These are phyloP conservation scores for Cutaneotrichosporon sp. DNA, from an alignment of 1,284 basidiomycete genomes.

Conservation along the genomic window DNA sequence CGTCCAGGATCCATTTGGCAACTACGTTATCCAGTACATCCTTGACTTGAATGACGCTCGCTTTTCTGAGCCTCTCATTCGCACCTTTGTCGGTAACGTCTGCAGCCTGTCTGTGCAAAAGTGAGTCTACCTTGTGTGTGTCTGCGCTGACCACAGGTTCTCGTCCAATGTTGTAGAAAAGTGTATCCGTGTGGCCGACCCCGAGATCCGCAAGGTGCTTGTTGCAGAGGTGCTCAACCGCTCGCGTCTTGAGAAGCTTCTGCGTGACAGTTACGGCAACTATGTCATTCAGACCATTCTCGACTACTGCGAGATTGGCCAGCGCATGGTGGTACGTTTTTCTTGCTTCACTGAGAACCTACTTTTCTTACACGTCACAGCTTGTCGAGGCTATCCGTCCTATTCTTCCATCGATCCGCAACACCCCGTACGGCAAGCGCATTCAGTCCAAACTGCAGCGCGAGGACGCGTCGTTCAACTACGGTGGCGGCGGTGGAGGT, in stretches of 20 bases:
- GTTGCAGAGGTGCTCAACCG: conserved; percentile 95
- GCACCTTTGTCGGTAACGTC: conserved; percentile 96
- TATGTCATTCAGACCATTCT: conserved; percentile 93
- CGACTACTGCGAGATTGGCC: conserved; percentile 85
- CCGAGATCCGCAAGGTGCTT: conserved; percentile 84
- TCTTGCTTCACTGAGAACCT: neutral
- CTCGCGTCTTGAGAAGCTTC: conserved; percentile 86
- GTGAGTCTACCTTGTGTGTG: conserved; percentile 76
- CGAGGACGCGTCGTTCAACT: conserved; percentile 62
- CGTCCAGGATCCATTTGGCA: conserved; percentile 95
- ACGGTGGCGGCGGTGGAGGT: conserved; percentile 52
- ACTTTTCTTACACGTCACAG: conserved; percentile 47
- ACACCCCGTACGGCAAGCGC: conserved; percentile 95
- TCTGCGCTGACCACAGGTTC: conserved; percentile 24
- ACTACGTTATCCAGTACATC: conserved; percentile 68
- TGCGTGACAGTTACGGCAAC: conserved; percentile 90
- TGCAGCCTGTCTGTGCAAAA: conserved; percentile 98
- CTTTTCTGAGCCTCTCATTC: conserved; percentile 94
- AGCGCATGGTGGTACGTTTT: conserved; percentile 59
- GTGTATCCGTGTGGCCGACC: conserved; percentile 97
- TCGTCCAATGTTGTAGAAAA: conserved; percentile 49
- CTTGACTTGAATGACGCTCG: conserved; percentile 96
- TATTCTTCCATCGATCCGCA: conserved; percentile 91
- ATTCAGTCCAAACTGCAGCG: conserved; percentile 96
- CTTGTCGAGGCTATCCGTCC: conserved; percentile 93